Base-by-base conservation (phyloP, 768 basidiomycete species). In the Xerocomellus dryophilus region DNA sequence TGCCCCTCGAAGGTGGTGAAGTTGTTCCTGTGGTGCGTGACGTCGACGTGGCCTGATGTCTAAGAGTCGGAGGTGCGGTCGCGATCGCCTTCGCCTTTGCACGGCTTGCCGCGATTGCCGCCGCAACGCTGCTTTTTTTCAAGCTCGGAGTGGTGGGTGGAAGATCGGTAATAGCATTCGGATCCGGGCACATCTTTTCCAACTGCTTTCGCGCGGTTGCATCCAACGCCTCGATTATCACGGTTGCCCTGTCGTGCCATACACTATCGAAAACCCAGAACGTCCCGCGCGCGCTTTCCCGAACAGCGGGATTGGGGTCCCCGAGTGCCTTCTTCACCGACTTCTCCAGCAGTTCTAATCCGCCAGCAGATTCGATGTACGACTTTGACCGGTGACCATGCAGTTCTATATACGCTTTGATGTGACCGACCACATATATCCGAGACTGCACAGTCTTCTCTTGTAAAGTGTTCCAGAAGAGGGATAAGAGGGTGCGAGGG, bases 81-180 rank as follows among this genome's bases (percentile, higher is more conserved):
- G 91, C 89, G 56, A 90, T 90, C 20, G 82, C 86, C 63, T 85
- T 92, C 15, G 90, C 90, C 66, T 91, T 95, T 15, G 88, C 90
- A 21, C 93, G 81, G 66, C 89, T 94, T 20, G 93, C 92, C 38
- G 93, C 93, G 62, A 95, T 90, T 21, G 90, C 84, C 9, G 93
- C 90, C 38, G 90, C 86, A 51, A 94, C 76, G 53, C 90, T 91
- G 42, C 82, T 82, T 70, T 93, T 93, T 74, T 93, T 93, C 49
- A 70, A 69, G 49, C 68, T 72, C 47, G 81, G 81, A 15, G 86
- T 82, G 8, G 81, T 81, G 3, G 80, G 77, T 29, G 78, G 73
- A 23, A 76, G 65, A 23, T 65, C 58, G 12, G 72, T 73, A 18
- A 76, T 60, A 11, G 50, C 66, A 38, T 75, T 73, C 5, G 81